Base-by-base conservation (phyloP, 192 early-diverging fungal species). In the Phycomyces blakesleeanus region DNA sequence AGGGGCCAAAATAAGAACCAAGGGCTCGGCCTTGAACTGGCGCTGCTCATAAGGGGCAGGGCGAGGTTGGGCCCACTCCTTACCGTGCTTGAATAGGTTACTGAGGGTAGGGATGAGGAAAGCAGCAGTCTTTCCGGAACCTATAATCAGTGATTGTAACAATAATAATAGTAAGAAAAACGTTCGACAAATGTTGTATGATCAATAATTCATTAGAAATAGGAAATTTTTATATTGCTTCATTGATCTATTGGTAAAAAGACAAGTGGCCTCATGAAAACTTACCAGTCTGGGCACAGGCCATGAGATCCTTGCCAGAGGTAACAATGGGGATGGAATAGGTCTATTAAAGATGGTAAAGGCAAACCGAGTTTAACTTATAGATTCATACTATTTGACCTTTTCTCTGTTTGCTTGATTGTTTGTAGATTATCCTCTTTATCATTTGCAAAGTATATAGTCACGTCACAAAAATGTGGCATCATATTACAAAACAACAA, bases 71-170 rank as follows among this genome's bases (percentile, higher is more conserved):
- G 20, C 14, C 0, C 66, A 37, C 66, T 69, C 49, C n/a, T 57
- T 52, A 22, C 59, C 80, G 57, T 80, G 85, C 55, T 76, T 73
- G 58, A 91, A 82, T 21, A 88, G 74, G 29, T 78, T 81, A 9
- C 78, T 83, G 29, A 93, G 59, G 37, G 49, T 87, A 8, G 95
- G 95, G 62, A 98, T 93, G 15, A 68, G 53, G 63, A 83, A 83
- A 24, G 81, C 73, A n/a, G 81, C 95, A 0, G 97, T 97, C 72
- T 98, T 98, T 42, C 97, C 97, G 62, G 92, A 95, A 64, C 97
- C 96, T 15, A n/a, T n/a, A 92, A 94, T 18, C 91, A 78, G 12
- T 14, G 18, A 27, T 56, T 16, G 22, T 9, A 5, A 57, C 27
- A 9, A 24, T 38, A 24, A n/a, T n/a, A n/a, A n/a, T n/a, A n/a